These are phyloP conservation scores for Globisporangium megalacanthum DNA, from an alignment of 352 stramenopile genomes.

Conservation along the genomic window DNA sequence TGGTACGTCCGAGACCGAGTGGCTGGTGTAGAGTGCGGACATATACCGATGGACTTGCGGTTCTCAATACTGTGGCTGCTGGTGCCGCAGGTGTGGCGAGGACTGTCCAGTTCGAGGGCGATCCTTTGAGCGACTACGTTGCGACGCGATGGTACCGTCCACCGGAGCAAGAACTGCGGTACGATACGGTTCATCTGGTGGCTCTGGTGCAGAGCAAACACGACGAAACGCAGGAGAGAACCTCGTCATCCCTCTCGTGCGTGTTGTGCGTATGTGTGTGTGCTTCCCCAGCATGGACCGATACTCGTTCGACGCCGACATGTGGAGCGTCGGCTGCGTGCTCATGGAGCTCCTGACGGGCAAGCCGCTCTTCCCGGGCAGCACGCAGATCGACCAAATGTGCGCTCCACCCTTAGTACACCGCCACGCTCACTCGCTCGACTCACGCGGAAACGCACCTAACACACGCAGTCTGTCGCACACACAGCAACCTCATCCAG, in stretches of 20 bases:
- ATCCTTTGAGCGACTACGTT: conserved; percentile 74
- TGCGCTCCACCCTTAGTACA: conserved; percentile 14
- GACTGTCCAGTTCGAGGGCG: conserved; percentile 73
- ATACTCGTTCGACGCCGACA: conserved; percentile 79
- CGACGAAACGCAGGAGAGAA: no score
- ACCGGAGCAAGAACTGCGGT: conserved; percentile 78
- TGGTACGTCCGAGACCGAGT: conserved; percentile 19
- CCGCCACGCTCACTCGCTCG: no score
- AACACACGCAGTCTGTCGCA: no score
- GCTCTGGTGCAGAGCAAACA: no score
- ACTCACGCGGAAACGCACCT: no score
- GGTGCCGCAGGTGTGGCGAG: conserved; percentile 43
- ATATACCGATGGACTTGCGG: no score
- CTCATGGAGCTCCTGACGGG: conserved; percentile 71
- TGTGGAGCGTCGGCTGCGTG: conserved; percentile 79
- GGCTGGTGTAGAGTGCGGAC: no score
- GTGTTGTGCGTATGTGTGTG: not conserved
- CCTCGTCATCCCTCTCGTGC: no score
- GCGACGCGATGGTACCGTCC: conserved; percentile 79
- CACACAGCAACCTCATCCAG: conserved; percentile 65
- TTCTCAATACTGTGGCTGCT: not conserved
- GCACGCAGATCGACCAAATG: conserved; percentile 79
- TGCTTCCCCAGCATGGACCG: conserved; percentile 42
- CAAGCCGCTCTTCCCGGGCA: conserved; percentile 68
- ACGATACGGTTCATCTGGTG: not conserved